phyloP scores from a whole-genome alignment of 192 early-diverging fungal species.

The Geosiphon pyriformis region DNA sequence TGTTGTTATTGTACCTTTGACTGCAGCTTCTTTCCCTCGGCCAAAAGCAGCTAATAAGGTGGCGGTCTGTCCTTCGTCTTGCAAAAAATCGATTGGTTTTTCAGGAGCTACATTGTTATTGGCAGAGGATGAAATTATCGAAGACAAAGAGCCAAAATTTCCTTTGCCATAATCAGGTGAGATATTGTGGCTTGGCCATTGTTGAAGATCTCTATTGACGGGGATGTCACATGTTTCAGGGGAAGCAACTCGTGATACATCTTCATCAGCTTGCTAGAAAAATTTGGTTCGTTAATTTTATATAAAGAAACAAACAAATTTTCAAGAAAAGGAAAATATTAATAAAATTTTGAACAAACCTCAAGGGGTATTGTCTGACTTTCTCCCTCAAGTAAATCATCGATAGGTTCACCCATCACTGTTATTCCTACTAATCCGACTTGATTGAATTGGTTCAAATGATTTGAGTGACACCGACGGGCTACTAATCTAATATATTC shows the following conservation, averaged over 20 bases:
- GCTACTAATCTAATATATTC: constrained; percentile 64
- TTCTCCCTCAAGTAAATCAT: constrained; percentile 24
- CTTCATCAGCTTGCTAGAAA: constrained; percentile 19
- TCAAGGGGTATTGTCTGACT: constrained; percentile 23
- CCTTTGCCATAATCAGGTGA: background rate
- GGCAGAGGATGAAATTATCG: background rate
- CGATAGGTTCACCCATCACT: constrained; percentile 49
- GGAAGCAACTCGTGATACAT: constrained; percentile 20
- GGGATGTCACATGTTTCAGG: constrained; percentile 23
- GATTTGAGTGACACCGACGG: constrained; percentile 65
- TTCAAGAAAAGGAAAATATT: background rate
- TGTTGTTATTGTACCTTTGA: too few species aligned
- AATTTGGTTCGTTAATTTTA: background rate
- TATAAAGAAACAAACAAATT: background rate
- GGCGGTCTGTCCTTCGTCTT: background rate
- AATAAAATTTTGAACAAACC: background rate
- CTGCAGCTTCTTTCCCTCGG: constrained; percentile 52
- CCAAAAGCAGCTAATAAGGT: constrained; percentile 36
- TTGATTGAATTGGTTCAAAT: constrained; percentile 71
- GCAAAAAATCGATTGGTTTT: constrained; percentile 4
- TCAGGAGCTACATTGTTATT: background rate
- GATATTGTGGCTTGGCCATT: background rate
- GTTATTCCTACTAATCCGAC: constrained; percentile 61
- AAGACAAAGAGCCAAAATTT: constrained; percentile 16
- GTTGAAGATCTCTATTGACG: background rate